These are phyloP conservation scores for Aspergillus fischeri DNA, from an alignment of 2,329 filamentous ascomycete species.

Conservation along the genomic window DNA sequence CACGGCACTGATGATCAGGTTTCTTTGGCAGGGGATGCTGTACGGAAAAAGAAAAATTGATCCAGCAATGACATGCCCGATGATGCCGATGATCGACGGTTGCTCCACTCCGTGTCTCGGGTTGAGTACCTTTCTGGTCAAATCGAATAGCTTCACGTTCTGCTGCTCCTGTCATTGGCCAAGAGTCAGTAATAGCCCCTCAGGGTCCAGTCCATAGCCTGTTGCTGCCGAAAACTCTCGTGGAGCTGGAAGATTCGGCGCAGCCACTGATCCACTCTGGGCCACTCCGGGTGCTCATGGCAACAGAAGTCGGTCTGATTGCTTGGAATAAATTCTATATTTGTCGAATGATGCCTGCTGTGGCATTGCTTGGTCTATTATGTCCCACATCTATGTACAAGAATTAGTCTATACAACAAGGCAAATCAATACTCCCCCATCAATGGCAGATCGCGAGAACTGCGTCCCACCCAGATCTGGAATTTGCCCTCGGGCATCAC, in stretches of 20 bases:
- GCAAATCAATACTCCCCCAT: conserved; percentile 22
- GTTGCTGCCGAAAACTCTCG: not conserved
- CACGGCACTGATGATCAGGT: not conserved
- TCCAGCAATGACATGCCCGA: not conserved
- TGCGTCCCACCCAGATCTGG: conserved; percentile 34
- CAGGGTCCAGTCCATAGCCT: not conserved
- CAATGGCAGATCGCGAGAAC: conserved; percentile 32
- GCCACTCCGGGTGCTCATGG: too few relatives aligned
- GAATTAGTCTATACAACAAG: not conserved
- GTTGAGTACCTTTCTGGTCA: not conserved
- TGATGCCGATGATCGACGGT: not conserved
- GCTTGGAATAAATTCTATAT: not conserved
- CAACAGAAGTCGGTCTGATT: not conserved
- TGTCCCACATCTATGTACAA: not conserved
- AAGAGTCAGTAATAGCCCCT: not conserved
- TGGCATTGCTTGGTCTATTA: not conserved
- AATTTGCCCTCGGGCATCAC: conserved; percentile 48
- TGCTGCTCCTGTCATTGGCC: not conserved
- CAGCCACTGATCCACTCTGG: not conserved
- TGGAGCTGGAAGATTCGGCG: not conserved
- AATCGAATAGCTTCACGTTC: not conserved
- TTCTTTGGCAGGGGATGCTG: not conserved
- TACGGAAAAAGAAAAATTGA: not conserved
- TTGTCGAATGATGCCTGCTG: not conserved
- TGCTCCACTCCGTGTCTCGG: not conserved